A percentile compares a stretch with the other conserved stretches of the same genome.
These are phyloP conservation scores for Bullera alba DNA, from an alignment of 768 basidiomycete genomes.

Conservation along the genomic window DNA sequence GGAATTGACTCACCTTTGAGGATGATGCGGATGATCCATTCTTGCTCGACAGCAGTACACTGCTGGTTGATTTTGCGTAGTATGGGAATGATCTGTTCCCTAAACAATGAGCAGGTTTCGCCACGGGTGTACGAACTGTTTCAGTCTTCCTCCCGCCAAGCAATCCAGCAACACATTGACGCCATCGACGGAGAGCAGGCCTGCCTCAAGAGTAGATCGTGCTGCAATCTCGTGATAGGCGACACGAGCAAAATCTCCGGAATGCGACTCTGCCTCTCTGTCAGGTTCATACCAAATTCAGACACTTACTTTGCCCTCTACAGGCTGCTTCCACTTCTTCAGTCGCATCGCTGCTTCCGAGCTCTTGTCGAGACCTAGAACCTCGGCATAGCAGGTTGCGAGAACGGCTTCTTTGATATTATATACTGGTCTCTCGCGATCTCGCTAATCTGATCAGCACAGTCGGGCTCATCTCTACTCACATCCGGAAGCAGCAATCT, in stretches of 20 bases:
- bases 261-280: constrained; percentile 23
- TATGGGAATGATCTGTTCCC: constrained; percentile 67
- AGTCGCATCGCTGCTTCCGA: constrained; percentile 76
- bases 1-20: constrained; percentile 62
- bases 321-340: constrained; percentile 68
- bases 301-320: constrained; percentile 37
- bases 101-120: constrained; percentile 39
- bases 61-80: constrained; percentile 59
- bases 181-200: constrained; percentile 65
- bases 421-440: constrained; percentile 84
- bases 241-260: constrained; percentile 83
- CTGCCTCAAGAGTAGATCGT: constrained; percentile 63
- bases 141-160: constrained; percentile 60
- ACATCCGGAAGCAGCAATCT: constrained; percentile 82
- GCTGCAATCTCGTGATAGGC: constrained; percentile 79
- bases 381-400: constrained; percentile 83
- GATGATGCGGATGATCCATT: constrained; percentile 93
- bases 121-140: constrained; percentile 11
- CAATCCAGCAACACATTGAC: constrained; percentile 76
- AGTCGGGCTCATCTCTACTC: constrained; percentile 44
- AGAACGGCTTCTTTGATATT: constrained; percentile 91
- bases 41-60: constrained; percentile 77
- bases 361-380: constrained; percentile 72
- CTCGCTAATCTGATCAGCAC: constrained; percentile 58
- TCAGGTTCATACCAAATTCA: neutral